Conservation (phyloP, 495 filamentous ascomycete species). For the Thermothielavioides terrestris region DNA sequence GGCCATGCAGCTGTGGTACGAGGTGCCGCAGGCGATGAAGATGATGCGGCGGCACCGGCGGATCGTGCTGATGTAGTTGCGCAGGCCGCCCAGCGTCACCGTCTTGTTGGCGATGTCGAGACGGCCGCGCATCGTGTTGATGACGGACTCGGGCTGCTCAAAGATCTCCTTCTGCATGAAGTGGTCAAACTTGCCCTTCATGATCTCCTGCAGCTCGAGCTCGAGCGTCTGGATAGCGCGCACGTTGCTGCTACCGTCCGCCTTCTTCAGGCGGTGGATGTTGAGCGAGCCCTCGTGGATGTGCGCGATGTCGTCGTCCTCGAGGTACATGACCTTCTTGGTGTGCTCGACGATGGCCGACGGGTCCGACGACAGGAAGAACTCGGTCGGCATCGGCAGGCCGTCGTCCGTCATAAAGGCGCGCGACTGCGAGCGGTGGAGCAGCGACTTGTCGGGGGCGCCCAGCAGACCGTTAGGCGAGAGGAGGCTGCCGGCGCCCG, state of each 20-base stretch:
- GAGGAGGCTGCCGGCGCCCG: constrained; percentile 41
- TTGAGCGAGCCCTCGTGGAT: constrained; percentile 98
- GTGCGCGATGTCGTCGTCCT: constrained; percentile 98
- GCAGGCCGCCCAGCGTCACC: constrained; percentile 88
- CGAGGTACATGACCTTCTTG: constrained; percentile 98
- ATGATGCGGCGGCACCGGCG: constrained; percentile 92
- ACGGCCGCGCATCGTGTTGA: constrained; percentile 99
- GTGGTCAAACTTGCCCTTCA: constrained; percentile 99
- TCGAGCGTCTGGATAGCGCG: constrained; percentile 96
- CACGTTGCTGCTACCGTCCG: constrained; percentile 92
- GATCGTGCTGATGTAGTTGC: constrained; percentile 94
- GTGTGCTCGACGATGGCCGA: constrained; percentile 98
- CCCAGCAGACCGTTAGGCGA: constrained; percentile 65
- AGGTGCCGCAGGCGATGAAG: constrained; percentile 97
- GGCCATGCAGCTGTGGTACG: constrained; percentile 98
- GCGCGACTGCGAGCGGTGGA: constrained; percentile 95
- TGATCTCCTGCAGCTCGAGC: constrained; percentile 98
- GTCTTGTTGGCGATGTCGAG: constrained; percentile 85
- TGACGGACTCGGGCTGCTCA: constrained; percentile 96
- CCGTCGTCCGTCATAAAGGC: constrained; percentile 98
- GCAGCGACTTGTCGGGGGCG: constrained; percentile 89
- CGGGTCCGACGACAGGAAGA: constrained; percentile 96
- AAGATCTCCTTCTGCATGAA: constrained; percentile 99
- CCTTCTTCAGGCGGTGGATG: constrained; percentile 94
- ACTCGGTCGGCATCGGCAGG: constrained; percentile 93